Percentiles rank a stretch among this genome's conserved stretches.
phyloP scores from a whole-genome alignment of 306 rosid species.

The Rosa multiflora region DNA sequence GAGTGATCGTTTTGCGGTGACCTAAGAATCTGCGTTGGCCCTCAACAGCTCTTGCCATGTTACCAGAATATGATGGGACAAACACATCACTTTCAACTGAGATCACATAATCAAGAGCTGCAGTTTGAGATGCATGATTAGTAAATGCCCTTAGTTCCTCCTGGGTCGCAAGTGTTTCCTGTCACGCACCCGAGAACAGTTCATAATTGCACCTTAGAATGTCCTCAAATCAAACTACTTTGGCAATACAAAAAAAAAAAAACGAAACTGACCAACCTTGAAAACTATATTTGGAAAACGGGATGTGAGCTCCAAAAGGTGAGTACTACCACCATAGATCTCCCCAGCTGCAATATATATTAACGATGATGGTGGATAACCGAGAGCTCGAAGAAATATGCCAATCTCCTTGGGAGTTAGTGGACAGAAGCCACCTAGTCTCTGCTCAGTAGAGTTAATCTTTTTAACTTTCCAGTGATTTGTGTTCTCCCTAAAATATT shows the following conservation, averaged over 20 bases:
- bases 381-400: constrained; percentile 82
- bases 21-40: constrained; percentile 93
- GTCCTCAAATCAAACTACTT: constrained; percentile 28
- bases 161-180: constrained; percentile 84
- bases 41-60: constrained; percentile 97
- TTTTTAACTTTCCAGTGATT: constrained; percentile 83
- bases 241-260: not conserved
- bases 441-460: constrained; percentile 82
- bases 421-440: constrained; percentile 85
- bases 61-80: constrained; percentile 82
- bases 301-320: constrained; percentile 72
- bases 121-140: constrained; percentile 88
- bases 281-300: constrained; percentile 71
- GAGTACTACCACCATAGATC: constrained; percentile 78
- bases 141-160: constrained; percentile 73
- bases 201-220: constrained; percentile 23
- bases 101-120: constrained; percentile 87
- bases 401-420: constrained; percentile 93
- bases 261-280: constrained; percentile 50
- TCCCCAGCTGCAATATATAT: constrained; percentile 95
- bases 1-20: constrained; percentile 81
- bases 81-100: constrained; percentile 91
- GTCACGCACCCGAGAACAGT: constrained; percentile 33
- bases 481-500: constrained; percentile 73
- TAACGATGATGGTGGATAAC: constrained; percentile 70